Conservation (phyloP, 202 grass and related monocot genomes). For the Musa balbisiana region DNA sequence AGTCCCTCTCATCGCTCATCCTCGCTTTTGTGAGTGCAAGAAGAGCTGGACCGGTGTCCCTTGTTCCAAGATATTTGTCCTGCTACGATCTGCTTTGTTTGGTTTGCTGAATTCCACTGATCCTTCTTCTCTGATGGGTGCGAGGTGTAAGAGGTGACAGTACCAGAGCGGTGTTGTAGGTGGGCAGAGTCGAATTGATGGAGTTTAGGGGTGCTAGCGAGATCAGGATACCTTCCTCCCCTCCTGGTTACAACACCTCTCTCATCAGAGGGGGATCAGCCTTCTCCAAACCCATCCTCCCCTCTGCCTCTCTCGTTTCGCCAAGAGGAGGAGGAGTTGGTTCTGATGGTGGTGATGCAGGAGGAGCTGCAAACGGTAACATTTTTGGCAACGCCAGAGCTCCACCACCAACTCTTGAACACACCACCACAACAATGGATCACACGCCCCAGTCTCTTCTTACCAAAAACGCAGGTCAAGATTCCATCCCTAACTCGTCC, state of each 20-base stretch:
- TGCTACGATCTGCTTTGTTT: too few relatives aligned
- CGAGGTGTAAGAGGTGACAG: neutral
- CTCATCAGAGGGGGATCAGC: conserved; percentile 1
- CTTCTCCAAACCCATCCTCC: conserved; percentile 1
- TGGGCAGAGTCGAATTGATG: conserved; percentile 1
- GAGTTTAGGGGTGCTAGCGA: neutral
- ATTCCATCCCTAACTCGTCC: neutral
- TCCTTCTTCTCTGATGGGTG: neutral
- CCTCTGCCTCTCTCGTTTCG: neutral
- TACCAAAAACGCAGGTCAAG: neutral
- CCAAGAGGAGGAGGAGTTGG: neutral
- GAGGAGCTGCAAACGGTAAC: neutral
- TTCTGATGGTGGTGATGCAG: neutral
- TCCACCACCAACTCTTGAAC: neutral
- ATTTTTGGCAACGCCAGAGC: neutral
- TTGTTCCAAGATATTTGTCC: neutral
- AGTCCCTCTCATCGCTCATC: conserved; percentile 11
- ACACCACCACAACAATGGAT: too few relatives aligned
- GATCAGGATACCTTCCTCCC: conserved; percentile 3
- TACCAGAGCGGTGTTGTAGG: neutral
- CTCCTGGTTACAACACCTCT: conserved; percentile 1
- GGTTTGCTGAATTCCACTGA: neutral
- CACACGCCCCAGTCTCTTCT: neutral
- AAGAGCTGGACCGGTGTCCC: neutral
- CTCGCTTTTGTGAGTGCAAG: neutral